Evolutionary conservation across 768 basidiomycete genomes (phyloP), one percentile per base, ranked within the genome.

Genomic region (Leucocoprinus sp.): DNA sequence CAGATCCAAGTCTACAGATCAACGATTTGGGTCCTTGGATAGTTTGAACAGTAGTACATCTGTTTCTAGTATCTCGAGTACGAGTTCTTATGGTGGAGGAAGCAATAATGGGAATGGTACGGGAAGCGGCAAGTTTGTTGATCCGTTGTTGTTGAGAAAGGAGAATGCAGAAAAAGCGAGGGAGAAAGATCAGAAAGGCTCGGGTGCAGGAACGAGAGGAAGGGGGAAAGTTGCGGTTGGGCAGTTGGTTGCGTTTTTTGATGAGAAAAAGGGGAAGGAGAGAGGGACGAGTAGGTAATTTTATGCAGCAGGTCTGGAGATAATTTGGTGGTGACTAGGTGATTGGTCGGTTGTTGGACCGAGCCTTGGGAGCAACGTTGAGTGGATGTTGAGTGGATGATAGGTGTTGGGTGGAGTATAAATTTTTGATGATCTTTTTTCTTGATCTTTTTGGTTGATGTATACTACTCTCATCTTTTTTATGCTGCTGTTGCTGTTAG

Each of bases 181-280:
- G 47, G 37, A 41, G 56, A 43, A 50, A 36, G 43, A 57, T 49
- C 41, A 49, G 54, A 50, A 64, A 68, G 52, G 66, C 75, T 14
- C 66, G 65, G 43, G 62, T 75, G 45, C 53, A 58, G 57, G 77
- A 69, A 45, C 53, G 58, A 57, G 77, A 69, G 26, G 26, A 11
- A 27, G 26, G 26, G 11, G 5, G 43, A 89, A 88, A 65, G 74
- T 85, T 11, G 78, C 84, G 0, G 73, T 91, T 33, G 83, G 80
- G 8, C 75, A 90, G 56, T 63, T 92, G 34, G 84, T 89, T 11
- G 86, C 86, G n/a, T 91, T 84, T 62, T 92, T 92, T 55, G 84
- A 90, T 56, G 61, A 63, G 23, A 72, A 75, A 33, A 69, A 67
- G 61, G 64, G 64, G 52, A 53, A 54, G 39, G 18, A 17, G 36